Base-by-base conservation (phyloP, 257 asterid genomes). In the Cruciata laevipes region DNA sequence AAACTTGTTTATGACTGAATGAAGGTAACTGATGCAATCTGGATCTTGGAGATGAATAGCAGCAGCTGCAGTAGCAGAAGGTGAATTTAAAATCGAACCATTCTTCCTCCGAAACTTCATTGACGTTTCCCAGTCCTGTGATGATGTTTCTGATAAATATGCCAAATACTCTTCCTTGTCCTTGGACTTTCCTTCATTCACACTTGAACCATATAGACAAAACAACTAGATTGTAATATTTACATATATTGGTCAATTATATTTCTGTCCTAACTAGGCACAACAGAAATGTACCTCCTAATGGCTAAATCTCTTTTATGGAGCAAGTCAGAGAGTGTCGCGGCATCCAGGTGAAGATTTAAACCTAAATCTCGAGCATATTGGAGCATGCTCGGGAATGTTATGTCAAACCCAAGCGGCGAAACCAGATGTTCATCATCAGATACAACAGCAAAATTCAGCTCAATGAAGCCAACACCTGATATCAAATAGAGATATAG, bases 11-110 rank as follows among this genome's bases (percentile, higher is more conserved):
- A 85, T 57, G 63, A 83, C 81, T 47, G 83, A 75, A 55, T 57
- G 63, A 38, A 93, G 86, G 85, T 90, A 93, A 73, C 58, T 72
- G 44, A 85, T 90, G 79, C 89, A 88, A 8, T 66, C 84, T 55
- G 82, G 68, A 88, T 90, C 72, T 6, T 71, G 84, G 73, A 69
- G 73, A 74, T 71, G 78, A 68, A 80, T 80, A 65, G 65, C 83
- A 76, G 96, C 91, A 76, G 97, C 93, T 52, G 97, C 96, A 37
- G 97, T 83, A 0, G 97, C 80, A 5, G 99, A 88, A 16, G 99
- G 99, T 73, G 86, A 88, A 80, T 90, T 86, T 82, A 93, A 90
- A 35, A 93, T 81, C 20, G 99, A 93, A 32, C 99, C 99, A 32
- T 93, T 90, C 70, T 64, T 80, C 71, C 85, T 83, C 72, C 86